Evolutionary conservation across 208 protist genomes (phyloP).

Genomic region (Acanthamoeba triangularis): DNA sequence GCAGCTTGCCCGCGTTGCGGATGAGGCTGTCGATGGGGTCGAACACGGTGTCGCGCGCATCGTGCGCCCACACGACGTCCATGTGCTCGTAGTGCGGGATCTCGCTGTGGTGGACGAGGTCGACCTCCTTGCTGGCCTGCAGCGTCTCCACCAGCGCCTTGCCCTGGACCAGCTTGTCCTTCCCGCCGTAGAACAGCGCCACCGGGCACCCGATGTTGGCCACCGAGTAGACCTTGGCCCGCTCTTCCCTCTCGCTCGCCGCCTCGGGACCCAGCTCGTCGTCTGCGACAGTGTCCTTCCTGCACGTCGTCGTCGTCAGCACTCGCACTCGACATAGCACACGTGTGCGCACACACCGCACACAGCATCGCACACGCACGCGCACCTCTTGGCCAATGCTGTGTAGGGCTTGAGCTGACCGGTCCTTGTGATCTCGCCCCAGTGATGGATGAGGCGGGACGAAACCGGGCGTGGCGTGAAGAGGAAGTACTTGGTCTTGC

Average conservation of each 20-base stretch:
- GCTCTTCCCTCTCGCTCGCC: not conserved
- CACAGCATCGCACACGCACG: too few species aligned
- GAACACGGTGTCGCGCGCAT: conserved; percentile 29
- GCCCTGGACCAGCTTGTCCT: conserved; percentile 53
- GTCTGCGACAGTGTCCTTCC: not conserved
- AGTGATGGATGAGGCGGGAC: conserved; percentile 72
- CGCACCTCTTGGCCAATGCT: not conserved
- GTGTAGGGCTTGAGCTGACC: conserved; percentile 43
- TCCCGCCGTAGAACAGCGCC: conserved; percentile 51
- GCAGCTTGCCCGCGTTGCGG: not conserved
- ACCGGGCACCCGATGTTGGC: conserved; percentile 67
- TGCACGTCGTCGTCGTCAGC: not conserved
- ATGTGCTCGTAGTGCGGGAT: conserved; percentile 73
- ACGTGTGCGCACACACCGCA: not conserved
- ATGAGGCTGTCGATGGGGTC: not conserved
- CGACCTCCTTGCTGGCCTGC: not conserved
- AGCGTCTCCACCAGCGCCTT: not conserved
- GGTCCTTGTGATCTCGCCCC: not conserved
- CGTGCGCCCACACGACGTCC: conserved; percentile 63
- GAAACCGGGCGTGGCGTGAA: conserved; percentile 48
- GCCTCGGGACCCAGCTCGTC: not conserved
- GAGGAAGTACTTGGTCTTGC: conserved; percentile 77
- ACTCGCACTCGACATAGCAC: not conserved
- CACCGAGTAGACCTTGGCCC: not conserved
- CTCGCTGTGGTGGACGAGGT: not conserved